These are phyloP conservation scores for Karstenula rhodostoma DNA, from an alignment of 2,329 filamentous ascomycete species.

Conservation along the genomic window DNA sequence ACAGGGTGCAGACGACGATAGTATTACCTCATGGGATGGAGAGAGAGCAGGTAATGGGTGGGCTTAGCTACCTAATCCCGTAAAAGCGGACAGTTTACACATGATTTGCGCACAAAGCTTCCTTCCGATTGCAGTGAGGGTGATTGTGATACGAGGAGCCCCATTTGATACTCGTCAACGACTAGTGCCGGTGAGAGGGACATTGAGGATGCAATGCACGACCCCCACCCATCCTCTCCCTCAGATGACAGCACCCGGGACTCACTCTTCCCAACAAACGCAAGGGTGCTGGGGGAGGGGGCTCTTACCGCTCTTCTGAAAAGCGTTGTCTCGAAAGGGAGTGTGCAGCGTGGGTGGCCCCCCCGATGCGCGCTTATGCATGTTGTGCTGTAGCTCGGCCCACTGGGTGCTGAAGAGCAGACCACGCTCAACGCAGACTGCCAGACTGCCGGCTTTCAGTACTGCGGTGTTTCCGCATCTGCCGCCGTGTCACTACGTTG, in stretches of 20 bases:
- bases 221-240: slow-evolving; percentile 20
- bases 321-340: slow-evolving; percentile 39
- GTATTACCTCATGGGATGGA: slow-evolving; percentile 39
- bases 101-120: slow-evolving; percentile 4
- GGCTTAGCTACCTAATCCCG: slow-evolving; percentile 41
- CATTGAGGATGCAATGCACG: neutral
- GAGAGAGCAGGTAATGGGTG: slow-evolving; percentile 41
- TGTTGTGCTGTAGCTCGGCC: slow-evolving; percentile 39
- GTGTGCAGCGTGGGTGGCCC: no score
- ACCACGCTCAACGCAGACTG: neutral
- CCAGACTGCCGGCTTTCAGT: slow-evolving; percentile 20
- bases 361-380: slow-evolving; percentile 50
- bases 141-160: slow-evolving; percentile 17
- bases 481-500: slow-evolving; percentile 21
- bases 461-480: slow-evolving; percentile 25
- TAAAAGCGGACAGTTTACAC: slow-evolving; percentile 42
- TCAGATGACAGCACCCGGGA: slow-evolving; percentile 29
- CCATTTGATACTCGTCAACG: neutral
- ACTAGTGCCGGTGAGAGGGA: slow-evolving; percentile 25
- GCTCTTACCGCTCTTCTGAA: slow-evolving; percentile 51
- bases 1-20: slow-evolving; percentile 27
- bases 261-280: slow-evolving; percentile 40
- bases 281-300: slow-evolving; percentile 35
- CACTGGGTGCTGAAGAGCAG: slow-evolving; percentile 32
- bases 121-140: slow-evolving; percentile 4